Conservation (phyloP, 2,329 filamentous ascomycete genomes). For the Fusarium albidum region DNA sequence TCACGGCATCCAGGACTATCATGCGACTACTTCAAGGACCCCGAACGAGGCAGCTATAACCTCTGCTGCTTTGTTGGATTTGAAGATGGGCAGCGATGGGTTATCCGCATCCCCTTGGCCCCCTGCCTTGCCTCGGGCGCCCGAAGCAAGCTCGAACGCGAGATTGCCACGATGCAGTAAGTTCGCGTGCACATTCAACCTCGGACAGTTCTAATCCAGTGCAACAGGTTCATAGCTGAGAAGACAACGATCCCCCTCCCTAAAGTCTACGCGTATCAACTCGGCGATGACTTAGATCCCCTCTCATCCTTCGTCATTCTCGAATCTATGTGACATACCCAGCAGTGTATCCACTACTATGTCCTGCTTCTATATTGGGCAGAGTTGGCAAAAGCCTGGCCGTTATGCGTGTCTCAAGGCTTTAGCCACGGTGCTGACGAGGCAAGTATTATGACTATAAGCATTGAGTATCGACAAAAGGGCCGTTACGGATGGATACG, state of each 20-base stretch:
- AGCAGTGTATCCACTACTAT: too few species aligned
- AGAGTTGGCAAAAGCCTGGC: too few species aligned
- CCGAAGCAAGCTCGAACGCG: slow-evolving; percentile 5
- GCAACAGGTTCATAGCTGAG: slow-evolving; percentile 6
- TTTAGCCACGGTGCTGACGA: too few species aligned
- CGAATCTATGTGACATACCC: too few species aligned
- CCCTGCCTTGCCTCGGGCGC: slow-evolving; percentile 5
- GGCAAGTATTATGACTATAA: too few species aligned
- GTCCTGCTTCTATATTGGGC: too few species aligned
- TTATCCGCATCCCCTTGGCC: slow-evolving; percentile 5
- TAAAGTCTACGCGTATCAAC: slow-evolving; percentile 6
- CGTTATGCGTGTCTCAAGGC: too few species aligned
- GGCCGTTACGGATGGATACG: too few species aligned
- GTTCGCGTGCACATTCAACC: not conserved
- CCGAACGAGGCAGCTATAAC: slow-evolving; percentile 9
- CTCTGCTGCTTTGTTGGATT: slow-evolving; percentile 11
- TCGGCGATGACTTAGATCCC: not conserved
- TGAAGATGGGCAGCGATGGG: slow-evolving; percentile 5
- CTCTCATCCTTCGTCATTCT: slow-evolving; percentile 18
- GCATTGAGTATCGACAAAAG: too few species aligned
- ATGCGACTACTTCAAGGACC: slow-evolving; percentile 4
- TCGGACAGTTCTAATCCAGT: not conserved
- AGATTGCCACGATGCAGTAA: slow-evolving; percentile 19
- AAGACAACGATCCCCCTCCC: slow-evolving; percentile 11
- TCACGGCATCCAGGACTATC: not conserved